These are phyloP conservation scores for Penicillium angulare DNA, from an alignment of 495 filamentous ascomycete species.

Conservation along the genomic window DNA sequence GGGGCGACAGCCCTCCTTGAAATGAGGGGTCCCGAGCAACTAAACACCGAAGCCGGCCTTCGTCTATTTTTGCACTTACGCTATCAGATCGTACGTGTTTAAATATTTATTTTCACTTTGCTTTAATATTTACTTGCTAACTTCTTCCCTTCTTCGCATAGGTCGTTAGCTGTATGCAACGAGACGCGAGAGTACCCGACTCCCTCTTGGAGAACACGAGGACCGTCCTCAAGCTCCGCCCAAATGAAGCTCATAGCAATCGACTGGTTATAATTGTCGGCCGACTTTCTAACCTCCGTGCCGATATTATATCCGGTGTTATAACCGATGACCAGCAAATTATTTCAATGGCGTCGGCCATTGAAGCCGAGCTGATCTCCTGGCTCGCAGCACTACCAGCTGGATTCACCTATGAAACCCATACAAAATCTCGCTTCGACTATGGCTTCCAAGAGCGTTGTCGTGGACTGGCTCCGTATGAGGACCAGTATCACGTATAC, in stretches of 20 bases:
- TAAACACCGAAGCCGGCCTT: slow-evolving; percentile 52
- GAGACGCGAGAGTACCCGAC: slow-evolving; percentile 32
- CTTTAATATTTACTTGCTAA: not conserved
- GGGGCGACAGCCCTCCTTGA: slow-evolving; percentile 58
- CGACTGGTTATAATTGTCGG: slow-evolving; percentile 37
- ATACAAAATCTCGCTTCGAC: slow-evolving; percentile 23
- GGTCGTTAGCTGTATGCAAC: slow-evolving; percentile 43
- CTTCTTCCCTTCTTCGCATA: slow-evolving; percentile 10
- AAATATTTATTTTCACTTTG: not conserved
- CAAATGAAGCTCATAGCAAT: slow-evolving; percentile 35
- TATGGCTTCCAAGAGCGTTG: slow-evolving; percentile 21
- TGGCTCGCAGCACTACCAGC: slow-evolving; percentile 41
- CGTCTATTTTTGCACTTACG: slow-evolving; percentile 58
- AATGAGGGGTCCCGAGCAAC: slow-evolving; percentile 55
- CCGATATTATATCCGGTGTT: slow-evolving; percentile 35
- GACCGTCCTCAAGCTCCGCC: slow-evolving; percentile 35
- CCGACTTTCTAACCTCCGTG: slow-evolving; percentile 46
- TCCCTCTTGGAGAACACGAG: slow-evolving; percentile 35
- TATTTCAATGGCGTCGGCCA: slow-evolving; percentile 42
- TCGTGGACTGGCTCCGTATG: slow-evolving; percentile 37
- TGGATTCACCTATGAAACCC: slow-evolving; percentile 31
- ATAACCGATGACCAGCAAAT: slow-evolving; percentile 43
- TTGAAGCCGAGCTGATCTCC: slow-evolving; percentile 52
- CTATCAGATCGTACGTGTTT: slow-evolving; percentile 41
- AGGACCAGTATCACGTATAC: slow-evolving; percentile 61